Base-by-base conservation (phyloP, 2,329 filamentous ascomycete genomes). In the Claviceps sp. region DNA sequence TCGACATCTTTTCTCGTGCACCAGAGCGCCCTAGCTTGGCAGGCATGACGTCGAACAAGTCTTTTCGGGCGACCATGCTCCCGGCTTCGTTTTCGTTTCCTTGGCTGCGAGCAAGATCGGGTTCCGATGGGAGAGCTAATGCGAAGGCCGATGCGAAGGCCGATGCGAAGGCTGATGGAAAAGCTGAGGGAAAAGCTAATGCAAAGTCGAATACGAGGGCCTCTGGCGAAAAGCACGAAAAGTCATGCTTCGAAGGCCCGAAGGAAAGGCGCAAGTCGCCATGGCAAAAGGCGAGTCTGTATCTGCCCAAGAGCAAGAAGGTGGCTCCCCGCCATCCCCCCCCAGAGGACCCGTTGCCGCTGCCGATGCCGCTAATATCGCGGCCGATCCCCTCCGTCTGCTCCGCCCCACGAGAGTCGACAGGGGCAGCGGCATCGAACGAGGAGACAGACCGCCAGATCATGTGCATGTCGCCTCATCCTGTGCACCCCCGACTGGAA, bases 1-100 rank as follows among this genome's bases (percentile, higher is more conserved):
- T 34, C 30, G 30, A 34, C 3, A 34, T 34, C 30, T 11, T 34
- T 11, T 34, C 9, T 34, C 30, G 30, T 34, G 30, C 30, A 34
- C 30, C 9, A 34, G 9, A 34, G 4, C 20, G 42, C 16, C 22
- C 13, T n/a, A 34, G 20, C 24, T 30, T 11, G 24, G 22, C 24
- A 66, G 67, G 60, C 59, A 73, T 72, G 70, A 66, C 70, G 63
- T 71, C 70, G 60, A 68, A 67, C 69, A 73, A 72, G 69, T 72
- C 67, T 56, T 63, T 66, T 59, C 63, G 67, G 62, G 64, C 65
- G 50, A 63, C 64, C 54, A 59, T 65, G 51, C 61, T 71, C 56
- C 62, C 65, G 57, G 62, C 65, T 58, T 65, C 65, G 53, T 55
- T 65, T 56, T 67, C 67, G 56, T 64, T 70, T 60, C 62, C 62